phyloP scores from a whole-genome alignment of 768 basidiomycete species.

The Leccinum aurantiacum region DNA sequence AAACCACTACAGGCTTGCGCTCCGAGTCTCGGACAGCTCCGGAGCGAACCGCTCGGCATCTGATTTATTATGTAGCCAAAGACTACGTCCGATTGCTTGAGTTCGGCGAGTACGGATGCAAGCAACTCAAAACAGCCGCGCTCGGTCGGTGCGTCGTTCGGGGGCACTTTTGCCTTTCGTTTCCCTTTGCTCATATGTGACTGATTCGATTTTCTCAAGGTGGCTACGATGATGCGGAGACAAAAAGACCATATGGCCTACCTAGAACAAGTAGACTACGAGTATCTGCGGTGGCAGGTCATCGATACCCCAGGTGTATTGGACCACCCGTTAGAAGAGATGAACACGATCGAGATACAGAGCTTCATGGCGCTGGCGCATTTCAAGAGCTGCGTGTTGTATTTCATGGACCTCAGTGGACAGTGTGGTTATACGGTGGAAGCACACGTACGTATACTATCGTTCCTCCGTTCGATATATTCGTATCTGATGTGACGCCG shows the following conservation, averaged over 20 bases:
- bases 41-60: slow-evolving; percentile 82
- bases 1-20: slow-evolving; percentile 97
- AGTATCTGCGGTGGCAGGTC: slow-evolving; percentile 99
- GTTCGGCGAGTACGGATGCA: slow-evolving; percentile 98
- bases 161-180: neutral
- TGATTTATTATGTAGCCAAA: slow-evolving; percentile 96
- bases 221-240: slow-evolving; percentile 98
- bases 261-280: slow-evolving; percentile 99
- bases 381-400: slow-evolving; percentile 88
- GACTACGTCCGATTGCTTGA: slow-evolving; percentile 96
- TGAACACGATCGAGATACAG: slow-evolving; percentile 99
- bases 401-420: slow-evolving; percentile 99
- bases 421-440: slow-evolving; percentile 98
- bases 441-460: slow-evolving; percentile 68
- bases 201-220: slow-evolving; percentile 44
- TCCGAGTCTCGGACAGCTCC: slow-evolving; percentile 72
- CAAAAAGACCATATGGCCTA: slow-evolving; percentile 99
- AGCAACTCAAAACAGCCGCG: slow-evolving; percentile 96
- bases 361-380: slow-evolving; percentile 98
- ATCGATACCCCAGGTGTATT: slow-evolving; percentile 99
- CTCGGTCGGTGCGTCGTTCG: slow-evolving; percentile 78
- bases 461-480: neutral
- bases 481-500: neutral
- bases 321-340: slow-evolving; percentile 97
- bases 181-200: slow-evolving; percentile 1